phyloP scores from a whole-genome alignment of 352 stramenopile species.

The Phytophthora syringae region DNA sequence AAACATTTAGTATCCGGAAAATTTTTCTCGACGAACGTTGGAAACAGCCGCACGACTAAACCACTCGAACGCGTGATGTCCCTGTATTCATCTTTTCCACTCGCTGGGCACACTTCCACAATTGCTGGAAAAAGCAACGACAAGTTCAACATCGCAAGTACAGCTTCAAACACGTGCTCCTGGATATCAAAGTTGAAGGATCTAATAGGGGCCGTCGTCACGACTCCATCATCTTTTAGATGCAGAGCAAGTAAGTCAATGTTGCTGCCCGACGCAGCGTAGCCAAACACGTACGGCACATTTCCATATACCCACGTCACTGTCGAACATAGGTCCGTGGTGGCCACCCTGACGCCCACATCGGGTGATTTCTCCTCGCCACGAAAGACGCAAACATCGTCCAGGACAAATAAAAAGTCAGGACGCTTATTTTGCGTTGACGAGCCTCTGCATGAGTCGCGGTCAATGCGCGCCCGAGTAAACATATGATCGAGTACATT shows the following conservation, averaged over 20 bases:
- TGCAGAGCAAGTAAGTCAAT: conserved; percentile 8
- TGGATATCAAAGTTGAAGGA: neutral
- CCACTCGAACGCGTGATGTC: neutral
- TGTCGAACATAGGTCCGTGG: neutral
- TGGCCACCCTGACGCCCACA: neutral
- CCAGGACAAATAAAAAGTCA: conserved; percentile 17
- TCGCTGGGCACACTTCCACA: neutral
- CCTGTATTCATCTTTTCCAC: neutral
- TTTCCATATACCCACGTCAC: neutral
- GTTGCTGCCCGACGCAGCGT: conserved; percentile 12
- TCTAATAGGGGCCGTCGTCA: neutral
- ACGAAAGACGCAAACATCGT: conserved; percentile 20
- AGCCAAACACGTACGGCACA: conserved; percentile 18
- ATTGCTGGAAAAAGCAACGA: conserved; percentile 4
- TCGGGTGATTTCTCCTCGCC: conserved; percentile 7
- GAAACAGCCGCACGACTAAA: neutral
- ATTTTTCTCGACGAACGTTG: conserved; percentile 2
- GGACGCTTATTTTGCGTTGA: neutral
- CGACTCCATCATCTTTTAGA: neutral
- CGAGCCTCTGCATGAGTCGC: conserved; percentile 1
- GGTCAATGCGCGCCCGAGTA: neutral
- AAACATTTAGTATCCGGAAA: neutral
- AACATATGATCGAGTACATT: conserved; percentile 2
- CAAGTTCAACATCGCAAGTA: conserved; percentile 20
- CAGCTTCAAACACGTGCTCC: neutral